A percentile compares a stretch with the other conserved stretches of the same genome.
phyloP scores from a whole-genome alignment of 108 stramenopile species.

The Skeletonema potamos region DNA sequence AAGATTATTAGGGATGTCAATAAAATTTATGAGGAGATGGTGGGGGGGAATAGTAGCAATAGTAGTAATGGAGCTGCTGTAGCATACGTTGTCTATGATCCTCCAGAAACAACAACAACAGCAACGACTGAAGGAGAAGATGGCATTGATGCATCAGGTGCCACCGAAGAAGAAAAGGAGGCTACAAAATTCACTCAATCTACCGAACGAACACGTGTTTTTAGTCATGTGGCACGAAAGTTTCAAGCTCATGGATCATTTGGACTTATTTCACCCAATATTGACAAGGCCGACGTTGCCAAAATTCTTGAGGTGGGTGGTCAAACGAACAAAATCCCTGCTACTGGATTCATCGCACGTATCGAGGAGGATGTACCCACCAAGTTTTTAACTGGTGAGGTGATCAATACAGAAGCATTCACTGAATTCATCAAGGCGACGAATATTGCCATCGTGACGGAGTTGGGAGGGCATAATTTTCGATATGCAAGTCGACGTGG shows the following conservation, averaged over 20 bases:
- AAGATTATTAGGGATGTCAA: conserved; percentile 16
- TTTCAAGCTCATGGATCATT: conserved; percentile 66
- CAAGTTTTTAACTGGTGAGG: conserved; percentile 21
- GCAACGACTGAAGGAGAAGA: not conserved
- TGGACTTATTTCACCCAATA: conserved; percentile 45
- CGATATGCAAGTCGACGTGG: conserved; percentile 62
- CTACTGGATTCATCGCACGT: conserved; percentile 48
- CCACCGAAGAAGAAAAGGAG: conserved; percentile 31
- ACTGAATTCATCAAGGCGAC: conserved; percentile 58
- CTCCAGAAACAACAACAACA: not conserved
- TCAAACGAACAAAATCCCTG: not conserved
- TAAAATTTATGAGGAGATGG: not conserved
- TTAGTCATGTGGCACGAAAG: conserved; percentile 71
- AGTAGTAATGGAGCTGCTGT: conserved; percentile 24
- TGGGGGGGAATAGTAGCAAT: not conserved
- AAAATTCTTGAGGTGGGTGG: conserved; percentile 40
- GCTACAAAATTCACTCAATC: conserved; percentile 43
- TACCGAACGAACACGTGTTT: conserved; percentile 58
- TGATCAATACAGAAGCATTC: conserved; percentile 13
- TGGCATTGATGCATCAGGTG: conserved; percentile 38
- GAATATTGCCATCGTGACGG: conserved; percentile 62
- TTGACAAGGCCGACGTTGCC: conserved; percentile 29
- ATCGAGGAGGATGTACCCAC: conserved; percentile 49
- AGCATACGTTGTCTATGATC: conserved; percentile 69
- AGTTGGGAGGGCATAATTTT: conserved; percentile 72